These are phyloP conservation scores for Naumovozyma dairenensis DNA, from an alignment of 805 yeast species.

Conservation along the genomic window DNA sequence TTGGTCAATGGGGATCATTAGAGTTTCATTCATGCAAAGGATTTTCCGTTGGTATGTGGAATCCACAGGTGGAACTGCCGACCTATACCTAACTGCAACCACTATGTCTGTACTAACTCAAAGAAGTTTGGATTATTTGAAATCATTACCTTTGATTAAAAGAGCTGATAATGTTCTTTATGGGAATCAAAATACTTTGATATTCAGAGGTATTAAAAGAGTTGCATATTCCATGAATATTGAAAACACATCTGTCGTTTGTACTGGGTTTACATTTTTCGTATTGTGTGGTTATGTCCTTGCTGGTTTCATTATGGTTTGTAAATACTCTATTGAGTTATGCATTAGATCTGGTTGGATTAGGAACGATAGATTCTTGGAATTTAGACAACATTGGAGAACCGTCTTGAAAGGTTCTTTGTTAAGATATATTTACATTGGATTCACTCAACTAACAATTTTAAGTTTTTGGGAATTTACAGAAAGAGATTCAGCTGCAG, in stretches of 20 bases:
- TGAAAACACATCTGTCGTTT: conserved; percentile 74
- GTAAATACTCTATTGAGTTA: conserved; percentile 43
- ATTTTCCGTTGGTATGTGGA: conserved; percentile 79
- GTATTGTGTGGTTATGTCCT: conserved; percentile 66
- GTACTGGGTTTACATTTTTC: conserved; percentile 83
- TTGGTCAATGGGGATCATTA: conserved; percentile 90
- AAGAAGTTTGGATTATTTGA: conserved; percentile 21
- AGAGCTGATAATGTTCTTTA: conserved; percentile 32
- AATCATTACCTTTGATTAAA: conserved; percentile 22
- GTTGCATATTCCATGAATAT: conserved; percentile 65
- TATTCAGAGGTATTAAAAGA: conserved; percentile 78
- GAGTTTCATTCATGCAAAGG: conserved; percentile 71
- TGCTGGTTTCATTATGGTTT: conserved; percentile 46
- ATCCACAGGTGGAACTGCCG: conserved; percentile 81
- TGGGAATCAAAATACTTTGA: conserved; percentile 49
- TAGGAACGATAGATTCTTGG: conserved; percentile 36
- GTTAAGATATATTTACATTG: conserved; percentile 71
- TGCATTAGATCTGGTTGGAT: conserved; percentile 41
- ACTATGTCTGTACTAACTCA: conserved; percentile 68
- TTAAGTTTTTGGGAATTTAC: conserved; percentile 85
- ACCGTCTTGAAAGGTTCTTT: conserved; percentile 66
- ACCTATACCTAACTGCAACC: conserved; percentile 51
- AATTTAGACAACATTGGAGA: conserved; percentile 47
- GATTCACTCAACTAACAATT: conserved; percentile 71
- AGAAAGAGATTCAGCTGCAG: conserved; percentile 75